Conservation (phyloP, 495 filamentous ascomycete species). For the Neurospora sp. region DNA sequence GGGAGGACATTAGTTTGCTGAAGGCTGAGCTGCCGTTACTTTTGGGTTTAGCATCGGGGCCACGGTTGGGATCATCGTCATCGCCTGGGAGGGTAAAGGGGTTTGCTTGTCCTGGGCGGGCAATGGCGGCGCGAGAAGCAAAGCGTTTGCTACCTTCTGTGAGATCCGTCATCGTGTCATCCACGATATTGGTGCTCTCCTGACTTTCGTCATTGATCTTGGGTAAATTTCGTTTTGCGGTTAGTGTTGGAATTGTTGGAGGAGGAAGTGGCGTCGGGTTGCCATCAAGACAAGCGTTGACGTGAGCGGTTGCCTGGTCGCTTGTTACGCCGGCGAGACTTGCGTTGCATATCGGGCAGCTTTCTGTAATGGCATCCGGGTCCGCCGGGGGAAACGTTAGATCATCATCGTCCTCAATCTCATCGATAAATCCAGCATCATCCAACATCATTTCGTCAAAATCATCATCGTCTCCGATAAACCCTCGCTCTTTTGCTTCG, state of each 20-base stretch:
- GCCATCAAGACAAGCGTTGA: slow-evolving; percentile 89
- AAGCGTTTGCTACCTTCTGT: slow-evolving; percentile 42
- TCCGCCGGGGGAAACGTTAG: neutral
- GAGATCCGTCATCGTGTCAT: slow-evolving; percentile 21
- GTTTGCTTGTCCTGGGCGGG: slow-evolving; percentile 66
- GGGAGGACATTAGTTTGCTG: slow-evolving; percentile 80
- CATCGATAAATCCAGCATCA: slow-evolving; percentile 1
- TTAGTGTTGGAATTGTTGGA: slow-evolving; percentile 7
- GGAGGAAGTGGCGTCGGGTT: slow-evolving; percentile 44
- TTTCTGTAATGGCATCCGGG: slow-evolving; percentile 21
- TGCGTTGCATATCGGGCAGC: slow-evolving; percentile 69
- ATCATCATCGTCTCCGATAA: slow-evolving; percentile 21
- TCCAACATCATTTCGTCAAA: slow-evolving; percentile 11
- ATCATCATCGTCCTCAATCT: neutral
- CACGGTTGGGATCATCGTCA: neutral
- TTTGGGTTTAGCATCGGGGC: neutral
- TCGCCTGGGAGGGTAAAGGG: slow-evolving; percentile 48
- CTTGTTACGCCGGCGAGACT: slow-evolving; percentile 50
- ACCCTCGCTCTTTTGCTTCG: slow-evolving; percentile 36
- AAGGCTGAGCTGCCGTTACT: slow-evolving; percentile 53
- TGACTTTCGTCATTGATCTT: neutral
- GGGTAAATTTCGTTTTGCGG: neutral
- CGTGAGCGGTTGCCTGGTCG: slow-evolving; percentile 57
- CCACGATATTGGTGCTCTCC: slow-evolving; percentile 2
- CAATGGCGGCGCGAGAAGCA: slow-evolving; percentile 51